A percentile compares a stretch with the other conserved stretches of the same genome.
Evolutionary conservation across 192 early-diverging fungal genomes (phyloP).

Genomic region (Anaeromyces robustus): DNA sequence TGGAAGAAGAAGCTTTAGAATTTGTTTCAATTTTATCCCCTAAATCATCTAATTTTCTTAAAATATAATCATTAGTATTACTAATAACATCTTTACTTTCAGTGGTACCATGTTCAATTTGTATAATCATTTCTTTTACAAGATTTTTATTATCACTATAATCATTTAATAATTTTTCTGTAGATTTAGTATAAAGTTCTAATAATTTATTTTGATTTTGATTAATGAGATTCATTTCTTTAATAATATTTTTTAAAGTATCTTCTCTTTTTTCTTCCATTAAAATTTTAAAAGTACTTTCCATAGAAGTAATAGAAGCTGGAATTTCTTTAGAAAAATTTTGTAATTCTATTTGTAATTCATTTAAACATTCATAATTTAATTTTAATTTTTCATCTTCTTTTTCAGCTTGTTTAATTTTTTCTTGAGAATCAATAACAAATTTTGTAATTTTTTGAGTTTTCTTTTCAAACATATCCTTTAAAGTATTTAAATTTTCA

Average conservation of each 20-base stretch:
- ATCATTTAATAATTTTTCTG: background rate
- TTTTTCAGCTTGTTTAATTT: background rate
- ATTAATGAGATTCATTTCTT: background rate
- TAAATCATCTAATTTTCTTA: background rate
- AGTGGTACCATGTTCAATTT: background rate
- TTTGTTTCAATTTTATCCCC: background rate
- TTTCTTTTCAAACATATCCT: background rate
- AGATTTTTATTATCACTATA: background rate
- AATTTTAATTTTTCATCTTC: too few relatives aligned
- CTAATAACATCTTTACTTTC: background rate
- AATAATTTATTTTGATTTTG: background rate
- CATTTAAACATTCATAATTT: too few relatives aligned
- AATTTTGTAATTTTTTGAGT: background rate
- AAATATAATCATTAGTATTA: background rate
- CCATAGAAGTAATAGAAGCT: background rate
- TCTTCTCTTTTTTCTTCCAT: background rate
- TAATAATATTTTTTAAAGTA: background rate
- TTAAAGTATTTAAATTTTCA: background rate
- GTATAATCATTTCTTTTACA: background rate
- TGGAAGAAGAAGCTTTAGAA: too few relatives aligned
- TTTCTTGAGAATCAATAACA: background rate
- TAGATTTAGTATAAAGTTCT: background rate
- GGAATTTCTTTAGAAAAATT: background rate
- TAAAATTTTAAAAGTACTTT: background rate
- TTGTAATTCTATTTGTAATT: background rate